These are phyloP conservation scores for Rhododendron simsii DNA, from an alignment of 148 eudicot genomes.

Conservation along the genomic window DNA sequence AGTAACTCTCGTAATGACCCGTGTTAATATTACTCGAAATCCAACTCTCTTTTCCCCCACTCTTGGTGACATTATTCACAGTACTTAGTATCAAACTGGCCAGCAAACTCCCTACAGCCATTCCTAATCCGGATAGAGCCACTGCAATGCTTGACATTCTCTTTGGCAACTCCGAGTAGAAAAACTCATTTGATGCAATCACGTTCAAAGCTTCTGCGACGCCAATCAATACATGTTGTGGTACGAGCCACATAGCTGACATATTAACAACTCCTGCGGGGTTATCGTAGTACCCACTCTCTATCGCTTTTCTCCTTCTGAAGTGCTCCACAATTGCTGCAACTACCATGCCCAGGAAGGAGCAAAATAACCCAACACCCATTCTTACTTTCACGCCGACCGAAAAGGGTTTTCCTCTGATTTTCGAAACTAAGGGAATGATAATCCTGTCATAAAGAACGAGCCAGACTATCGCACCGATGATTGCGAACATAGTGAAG, in stretches of 20 bases:
- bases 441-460: conserved; percentile 59
- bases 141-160: conserved; percentile 80
- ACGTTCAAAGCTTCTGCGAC: conserved; percentile 52
- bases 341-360: neutral
- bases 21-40: conserved; percentile 57
- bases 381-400: conserved; percentile 56
- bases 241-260: conserved; percentile 77
- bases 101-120: conserved; percentile 60
- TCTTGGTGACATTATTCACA: conserved; percentile 31
- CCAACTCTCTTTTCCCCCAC: conserved; percentile 62
- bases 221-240: conserved; percentile 45
- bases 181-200: conserved; percentile 41
- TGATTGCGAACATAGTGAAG: conserved; percentile 47
- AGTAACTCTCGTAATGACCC: conserved; percentile 72
- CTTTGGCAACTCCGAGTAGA: conserved; percentile 71
- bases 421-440: conserved; percentile 68
- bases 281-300: conserved; percentile 31
- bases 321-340: conserved; percentile 45
- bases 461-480: conserved; percentile 55
- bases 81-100: conserved; percentile 56
- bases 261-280: conserved; percentile 34
- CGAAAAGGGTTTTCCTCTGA: conserved; percentile 46
- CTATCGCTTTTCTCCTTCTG: conserved; percentile 44
- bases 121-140: conserved; percentile 41
- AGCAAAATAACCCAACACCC: conserved; percentile 65